Percentiles rank a stretch among this genome's conserved stretches.
These are phyloP conservation scores for Pichiaceae sp. DNA, from an alignment of 1,139 yeast genomes.

Conservation along the genomic window DNA sequence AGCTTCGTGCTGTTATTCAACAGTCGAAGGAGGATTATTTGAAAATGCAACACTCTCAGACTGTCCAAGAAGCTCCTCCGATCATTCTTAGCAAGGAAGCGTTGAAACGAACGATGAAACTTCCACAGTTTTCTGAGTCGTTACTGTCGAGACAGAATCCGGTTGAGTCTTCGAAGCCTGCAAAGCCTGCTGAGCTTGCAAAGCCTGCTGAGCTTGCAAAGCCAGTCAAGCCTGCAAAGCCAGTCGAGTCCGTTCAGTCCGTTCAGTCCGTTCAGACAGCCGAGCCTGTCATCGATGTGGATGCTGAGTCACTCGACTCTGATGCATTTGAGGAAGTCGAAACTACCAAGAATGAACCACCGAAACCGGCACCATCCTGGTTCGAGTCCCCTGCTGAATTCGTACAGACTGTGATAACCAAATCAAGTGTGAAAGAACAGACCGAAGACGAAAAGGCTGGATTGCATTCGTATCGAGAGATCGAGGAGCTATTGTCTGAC, in stretches of 20 bases:
- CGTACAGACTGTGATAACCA: background rate
- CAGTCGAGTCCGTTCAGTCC: background rate
- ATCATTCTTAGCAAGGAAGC: conserved; percentile 13
- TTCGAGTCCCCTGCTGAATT: conserved; percentile 4
- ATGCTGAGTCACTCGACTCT: conserved; percentile 3
- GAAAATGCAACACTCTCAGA: conserved; percentile 10
- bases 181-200: background rate
- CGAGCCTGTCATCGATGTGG: background rate
- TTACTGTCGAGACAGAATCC: too few species aligned
- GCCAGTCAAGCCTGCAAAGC: background rate
- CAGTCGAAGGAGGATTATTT: conserved; percentile 28
- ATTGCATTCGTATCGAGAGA: conserved; percentile 40
- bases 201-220: background rate
- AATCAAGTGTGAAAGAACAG: conserved; percentile 4
- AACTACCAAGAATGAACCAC: background rate
- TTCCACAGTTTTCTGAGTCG: conserved; percentile 7
- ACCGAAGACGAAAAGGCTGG: conserved; percentile 42
- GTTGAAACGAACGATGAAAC: conserved; percentile 8
- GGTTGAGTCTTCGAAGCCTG: conserved; percentile 2
- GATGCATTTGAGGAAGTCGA: background rate
- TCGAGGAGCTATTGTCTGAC: conserved; percentile 25
- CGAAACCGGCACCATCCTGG: conserved; percentile 14
- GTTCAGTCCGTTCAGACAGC: background rate
- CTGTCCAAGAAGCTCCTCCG: conserved; percentile 11
- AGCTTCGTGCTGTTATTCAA: conserved; percentile 34